Percentiles rank a stretch among this genome's conserved stretches.
Conservation (phyloP, 441 rosid genomes). For the Gossypium davidsonii region DNA sequence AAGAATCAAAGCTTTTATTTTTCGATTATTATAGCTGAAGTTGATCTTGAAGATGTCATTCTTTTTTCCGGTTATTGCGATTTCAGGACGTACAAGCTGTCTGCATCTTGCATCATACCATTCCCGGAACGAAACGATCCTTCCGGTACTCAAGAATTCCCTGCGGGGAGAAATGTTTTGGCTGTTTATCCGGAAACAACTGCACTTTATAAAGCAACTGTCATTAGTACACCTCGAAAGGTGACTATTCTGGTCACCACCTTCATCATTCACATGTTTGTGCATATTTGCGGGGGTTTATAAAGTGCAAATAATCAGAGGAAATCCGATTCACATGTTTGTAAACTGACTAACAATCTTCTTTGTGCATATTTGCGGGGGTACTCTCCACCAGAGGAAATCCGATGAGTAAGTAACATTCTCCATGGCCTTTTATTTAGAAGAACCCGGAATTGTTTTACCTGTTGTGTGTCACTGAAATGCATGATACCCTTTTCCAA, state of each 20-base stretch:
- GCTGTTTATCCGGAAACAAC: constrained; percentile 99
- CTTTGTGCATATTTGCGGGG: constrained; percentile 21
- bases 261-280: background rate
- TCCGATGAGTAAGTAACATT: constrained; percentile 66
- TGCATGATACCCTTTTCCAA: background rate
- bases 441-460: too few relatives aligned
- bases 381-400: constrained; percentile 54
- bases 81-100: constrained; percentile 77
- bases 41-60: background rate
- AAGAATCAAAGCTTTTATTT: background rate
- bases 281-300: constrained; percentile 21
- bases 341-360: constrained; percentile 11
- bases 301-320: too few relatives aligned
- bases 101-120: constrained; percentile 66
- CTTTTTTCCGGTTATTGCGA: background rate
- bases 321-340: too few relatives aligned
- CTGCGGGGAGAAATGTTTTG: constrained; percentile 64
- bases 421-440: background rate
- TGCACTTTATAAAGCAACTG: constrained; percentile 93
- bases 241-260: constrained; percentile 25
- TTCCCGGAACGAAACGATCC: constrained; percentile 77
- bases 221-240: constrained; percentile 63
- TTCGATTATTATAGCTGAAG: background rate
- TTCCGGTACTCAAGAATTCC: constrained; percentile 52
- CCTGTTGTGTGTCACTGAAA: background rate